phyloP scores from a whole-genome alignment of 768 basidiomycete genomes.

The Fomitopsis serialis region DNA sequence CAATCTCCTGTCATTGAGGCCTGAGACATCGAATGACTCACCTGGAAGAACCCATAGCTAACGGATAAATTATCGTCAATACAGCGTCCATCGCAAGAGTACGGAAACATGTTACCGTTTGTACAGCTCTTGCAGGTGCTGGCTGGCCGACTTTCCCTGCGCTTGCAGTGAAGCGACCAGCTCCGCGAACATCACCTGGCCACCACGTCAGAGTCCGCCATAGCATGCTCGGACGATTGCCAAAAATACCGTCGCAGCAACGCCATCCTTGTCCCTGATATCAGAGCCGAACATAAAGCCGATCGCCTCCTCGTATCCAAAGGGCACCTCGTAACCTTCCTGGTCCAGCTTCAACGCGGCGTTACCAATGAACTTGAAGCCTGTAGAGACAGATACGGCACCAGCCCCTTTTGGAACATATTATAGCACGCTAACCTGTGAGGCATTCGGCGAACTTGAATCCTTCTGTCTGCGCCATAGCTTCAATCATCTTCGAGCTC shows the following conservation, averaged over 20 bases:
- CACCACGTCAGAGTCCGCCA: not conserved
- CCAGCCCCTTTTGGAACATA: not conserved
- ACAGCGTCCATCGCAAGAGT: too few species aligned
- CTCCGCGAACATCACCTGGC: constrained; percentile 63
- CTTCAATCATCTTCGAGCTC: constrained; percentile 84
- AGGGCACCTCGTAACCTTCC: constrained; percentile 61
- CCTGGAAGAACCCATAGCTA: constrained; percentile 80
- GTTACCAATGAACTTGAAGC: constrained; percentile 59
- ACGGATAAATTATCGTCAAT: not conserved
- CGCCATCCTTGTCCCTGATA: constrained; percentile 85
- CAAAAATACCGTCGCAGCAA: constrained; percentile 61
- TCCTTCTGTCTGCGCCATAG: constrained; percentile 70
- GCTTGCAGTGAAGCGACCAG: constrained; percentile 47
- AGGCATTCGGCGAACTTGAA: constrained; percentile 84
- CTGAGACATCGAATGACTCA: constrained; percentile 20
- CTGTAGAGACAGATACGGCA: too few species aligned
- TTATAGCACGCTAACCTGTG: constrained; percentile 51
- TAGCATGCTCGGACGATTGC: not conserved
- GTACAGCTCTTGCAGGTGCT: constrained; percentile 62
- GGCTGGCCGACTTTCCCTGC: constrained; percentile 48
- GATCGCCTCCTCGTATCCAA: constrained; percentile 91
- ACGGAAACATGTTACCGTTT: constrained; percentile 33
- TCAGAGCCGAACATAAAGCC: constrained; percentile 83
- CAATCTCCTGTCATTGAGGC: not conserved
- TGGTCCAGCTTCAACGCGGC: constrained; percentile 60